A percentile compares a stretch with the other conserved stretches of the same genome.
phyloP scores from a whole-genome alignment of 2,329 filamentous ascomycete species.

The Sphaerostilbella broomeana region DNA sequence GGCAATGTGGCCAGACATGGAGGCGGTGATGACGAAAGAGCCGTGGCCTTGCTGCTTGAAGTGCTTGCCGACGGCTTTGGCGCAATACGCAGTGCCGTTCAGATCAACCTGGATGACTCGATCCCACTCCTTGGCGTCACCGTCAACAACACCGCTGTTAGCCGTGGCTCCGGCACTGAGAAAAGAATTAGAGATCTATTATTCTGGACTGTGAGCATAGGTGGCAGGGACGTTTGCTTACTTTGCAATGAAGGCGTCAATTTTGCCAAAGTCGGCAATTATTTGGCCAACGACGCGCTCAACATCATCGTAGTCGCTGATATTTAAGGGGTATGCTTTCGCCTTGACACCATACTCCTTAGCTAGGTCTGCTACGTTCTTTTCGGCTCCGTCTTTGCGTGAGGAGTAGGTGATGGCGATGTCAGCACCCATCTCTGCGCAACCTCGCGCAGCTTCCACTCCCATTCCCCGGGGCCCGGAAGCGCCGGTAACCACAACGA shows the following conservation, averaged over 20 bases:
- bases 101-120: slow-evolving; percentile 58
- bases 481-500: slow-evolving; percentile 63
- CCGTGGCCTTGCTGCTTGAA: slow-evolving; percentile 59
- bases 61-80: slow-evolving; percentile 55
- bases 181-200: background rate
- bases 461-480: slow-evolving; percentile 66
- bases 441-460: slow-evolving; percentile 60
- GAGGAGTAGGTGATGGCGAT: slow-evolving; percentile 67
- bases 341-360: slow-evolving; percentile 62
- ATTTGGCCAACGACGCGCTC: slow-evolving; percentile 55
- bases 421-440: slow-evolving; percentile 65
- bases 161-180: slow-evolving; percentile 59
- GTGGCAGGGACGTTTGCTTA: too few species aligned
- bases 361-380: slow-evolving; percentile 58
- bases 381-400: slow-evolving; percentile 59
- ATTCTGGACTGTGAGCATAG: too few species aligned
- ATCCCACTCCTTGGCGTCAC: slow-evolving; percentile 59
- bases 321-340: slow-evolving; percentile 54
- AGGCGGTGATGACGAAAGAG: slow-evolving; percentile 62
- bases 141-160: slow-evolving; percentile 61
- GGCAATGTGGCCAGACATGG: slow-evolving; percentile 64
- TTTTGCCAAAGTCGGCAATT: slow-evolving; percentile 64
- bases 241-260: slow-evolving; percentile 72
- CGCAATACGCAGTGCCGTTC: slow-evolving; percentile 63
- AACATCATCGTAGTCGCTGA: slow-evolving; percentile 46